Evolutionary conservation across 306 rosid genomes (phyloP), one percentile per base, ranked within the genome.

Genomic region (Trichosanthes truncata): DNA sequence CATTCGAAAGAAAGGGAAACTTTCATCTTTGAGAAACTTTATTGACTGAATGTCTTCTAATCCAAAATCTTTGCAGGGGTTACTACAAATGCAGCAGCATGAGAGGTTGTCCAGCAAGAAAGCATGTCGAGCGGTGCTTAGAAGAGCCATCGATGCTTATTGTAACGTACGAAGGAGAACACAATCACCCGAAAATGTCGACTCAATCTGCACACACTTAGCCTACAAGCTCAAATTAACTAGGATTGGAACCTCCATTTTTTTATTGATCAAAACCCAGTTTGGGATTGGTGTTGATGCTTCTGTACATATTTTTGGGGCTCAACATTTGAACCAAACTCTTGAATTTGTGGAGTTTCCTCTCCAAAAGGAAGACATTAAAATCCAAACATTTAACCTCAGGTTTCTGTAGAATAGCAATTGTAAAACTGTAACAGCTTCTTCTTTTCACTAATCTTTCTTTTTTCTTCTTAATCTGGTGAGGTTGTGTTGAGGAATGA

Each of bases 71-170:
- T 66, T 88, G 83, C 86, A 96, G 99, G 96, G 99, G 99, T 76
- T 96, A 96, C 86, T 96, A 96, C 59, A 96, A 96, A 84, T 96
- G 99, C 83, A 96, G 99, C 89, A 96, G 99, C 93, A 96, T 96
- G 98, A 90, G 99, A 86, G 99, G 99, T 33, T 96, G 99, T 80
- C 99, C 99, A 21, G 99, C 99, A 17, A 96, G 99, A 87, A 96
- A 96, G 86, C 99, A 96, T 61, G 99, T 96, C 4, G 99, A 96
- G 86, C 87, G 98, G 85, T 93, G 96, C 89, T 89, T 91, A 84
- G 98, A 96, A 84, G 97, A 96, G 41, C 91, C 99, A 20, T 87
- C 97, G 14, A 96, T 96, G 99, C 97, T 96, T 49, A 86, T 88
- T 6, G 98, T 96, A 76, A 96, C 98, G 65, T 96, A 96, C 80